These are phyloP conservation scores for Zymoseptoria ardabiliae DNA, from an alignment of 2,329 filamentous ascomycete genomes.

Conservation along the genomic window DNA sequence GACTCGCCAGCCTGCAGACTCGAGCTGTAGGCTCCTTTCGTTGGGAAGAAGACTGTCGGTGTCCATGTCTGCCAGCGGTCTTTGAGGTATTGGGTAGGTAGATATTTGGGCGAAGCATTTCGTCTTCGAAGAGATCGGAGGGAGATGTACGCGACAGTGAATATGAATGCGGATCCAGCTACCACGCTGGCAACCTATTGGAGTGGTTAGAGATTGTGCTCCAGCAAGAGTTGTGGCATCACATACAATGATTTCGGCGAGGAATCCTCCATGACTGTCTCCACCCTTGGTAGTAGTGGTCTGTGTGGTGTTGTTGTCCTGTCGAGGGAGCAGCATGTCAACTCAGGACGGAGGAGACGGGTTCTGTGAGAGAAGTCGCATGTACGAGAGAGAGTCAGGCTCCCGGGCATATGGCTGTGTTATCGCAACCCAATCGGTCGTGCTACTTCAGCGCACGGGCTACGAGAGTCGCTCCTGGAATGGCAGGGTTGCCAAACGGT, in stretches of 20 bases:
- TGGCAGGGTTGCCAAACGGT: not conserved
- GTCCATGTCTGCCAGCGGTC: slow-evolving; percentile 28
- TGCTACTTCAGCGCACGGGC: not conserved
- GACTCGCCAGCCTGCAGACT: slow-evolving; percentile 19
- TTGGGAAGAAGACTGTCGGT: slow-evolving; percentile 14
- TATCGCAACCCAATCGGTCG: not conserved
- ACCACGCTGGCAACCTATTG: slow-evolving; percentile 12
- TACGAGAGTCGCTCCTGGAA: not conserved
- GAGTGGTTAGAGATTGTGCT: not conserved
- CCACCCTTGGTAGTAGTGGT: not conserved
- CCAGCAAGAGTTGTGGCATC: not conserved
- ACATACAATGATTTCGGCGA: not conserved
- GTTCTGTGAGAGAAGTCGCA: not conserved
- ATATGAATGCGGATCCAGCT: slow-evolving; percentile 8
- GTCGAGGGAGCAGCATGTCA: not conserved
- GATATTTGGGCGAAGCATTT: slow-evolving; percentile 24
- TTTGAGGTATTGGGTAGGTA: slow-evolving; percentile 29
- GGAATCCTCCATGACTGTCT: not conserved
- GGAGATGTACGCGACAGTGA: slow-evolving; percentile 5
- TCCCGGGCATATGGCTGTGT: not conserved
- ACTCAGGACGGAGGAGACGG: not conserved
- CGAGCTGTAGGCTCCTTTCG: slow-evolving; percentile 26
- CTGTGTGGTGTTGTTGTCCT: not conserved
- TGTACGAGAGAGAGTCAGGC: not conserved
- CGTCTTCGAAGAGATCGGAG: slow-evolving; percentile 13